These are phyloP conservation scores for Xylariomycetidae sp. DNA, from an alignment of 2,329 filamentous ascomycete species.

Conservation along the genomic window DNA sequence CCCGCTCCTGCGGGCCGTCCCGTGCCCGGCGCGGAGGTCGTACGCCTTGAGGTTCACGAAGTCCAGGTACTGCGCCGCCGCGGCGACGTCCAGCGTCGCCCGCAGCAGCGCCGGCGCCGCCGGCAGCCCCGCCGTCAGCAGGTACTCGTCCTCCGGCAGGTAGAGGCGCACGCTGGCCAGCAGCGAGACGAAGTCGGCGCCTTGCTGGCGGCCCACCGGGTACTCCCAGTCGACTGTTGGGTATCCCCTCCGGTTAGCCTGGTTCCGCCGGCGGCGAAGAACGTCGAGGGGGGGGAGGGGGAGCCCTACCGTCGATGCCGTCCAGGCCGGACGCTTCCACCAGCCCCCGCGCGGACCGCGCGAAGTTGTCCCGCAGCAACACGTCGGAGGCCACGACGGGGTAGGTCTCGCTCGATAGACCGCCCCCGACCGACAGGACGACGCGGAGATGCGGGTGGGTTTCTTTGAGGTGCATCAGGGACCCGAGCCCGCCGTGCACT, in stretches of 20 bases:
- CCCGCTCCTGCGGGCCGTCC: constrained; percentile 60
- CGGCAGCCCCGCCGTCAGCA: constrained; percentile 67
- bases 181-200: constrained; percentile 63
- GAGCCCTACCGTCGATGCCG: constrained; percentile 64
- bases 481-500: constrained; percentile 63
- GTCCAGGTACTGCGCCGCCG: constrained; percentile 61
- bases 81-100: constrained; percentile 61
- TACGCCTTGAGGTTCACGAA: constrained; percentile 76
- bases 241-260: constrained; percentile 6
- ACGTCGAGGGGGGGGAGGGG: no score
- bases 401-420: constrained; percentile 58
- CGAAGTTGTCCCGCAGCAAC: constrained; percentile 61
- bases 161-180: constrained; percentile 60
- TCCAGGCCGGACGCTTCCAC: constrained; percentile 67
- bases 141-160: constrained; percentile 62
- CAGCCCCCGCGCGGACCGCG: constrained; percentile 57
- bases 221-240: constrained; percentile 73
- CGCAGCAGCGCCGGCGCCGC: constrained; percentile 60
- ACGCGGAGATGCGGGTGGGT: constrained; percentile 65
- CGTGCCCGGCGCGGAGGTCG: constrained; percentile 70
- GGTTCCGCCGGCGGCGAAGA: neutral
- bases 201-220: constrained; percentile 59
- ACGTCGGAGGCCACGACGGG: constrained; percentile 58
- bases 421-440: constrained; percentile 72
- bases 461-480: constrained; percentile 66